Conservation (phyloP, 2,329 filamentous ascomycete species). For the Gliomastix tumulicola region DNA sequence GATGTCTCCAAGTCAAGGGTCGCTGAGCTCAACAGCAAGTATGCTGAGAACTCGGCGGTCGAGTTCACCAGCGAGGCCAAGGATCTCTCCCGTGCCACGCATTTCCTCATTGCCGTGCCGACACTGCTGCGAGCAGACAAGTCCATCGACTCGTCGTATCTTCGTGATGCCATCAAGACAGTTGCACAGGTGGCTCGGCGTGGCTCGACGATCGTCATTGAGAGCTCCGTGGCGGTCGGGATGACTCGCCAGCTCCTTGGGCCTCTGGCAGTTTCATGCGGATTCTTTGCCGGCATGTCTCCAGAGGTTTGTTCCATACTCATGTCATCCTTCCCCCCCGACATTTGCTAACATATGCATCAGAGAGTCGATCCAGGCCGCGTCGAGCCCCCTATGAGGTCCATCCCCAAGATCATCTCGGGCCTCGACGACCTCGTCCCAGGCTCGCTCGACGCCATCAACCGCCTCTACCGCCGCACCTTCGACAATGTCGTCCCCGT, state of each 20-base stretch:
- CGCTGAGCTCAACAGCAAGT: constrained; percentile 19
- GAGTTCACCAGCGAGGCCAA: constrained; percentile 28
- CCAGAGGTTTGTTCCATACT: constrained; percentile 24
- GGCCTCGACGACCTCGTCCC: constrained; percentile 39
- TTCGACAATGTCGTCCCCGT: constrained; percentile 42
- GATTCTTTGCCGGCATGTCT: constrained; percentile 42
- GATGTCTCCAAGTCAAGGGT: constrained; percentile 35
- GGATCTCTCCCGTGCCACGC: constrained; percentile 33
- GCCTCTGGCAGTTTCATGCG: constrained; percentile 30
- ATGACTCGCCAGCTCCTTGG: constrained; percentile 44
- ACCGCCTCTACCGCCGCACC: constrained; percentile 34
- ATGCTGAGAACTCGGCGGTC: constrained; percentile 16
- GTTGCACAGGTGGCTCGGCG: constrained; percentile 31
- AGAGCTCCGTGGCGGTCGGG: constrained; percentile 46
- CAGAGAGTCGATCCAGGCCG: constrained; percentile 42
- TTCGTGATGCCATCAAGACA: constrained; percentile 33
- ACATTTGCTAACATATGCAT: neutral
- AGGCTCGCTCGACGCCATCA: constrained; percentile 35
- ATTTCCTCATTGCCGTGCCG: constrained; percentile 47
- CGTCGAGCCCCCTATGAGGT: constrained; percentile 24
- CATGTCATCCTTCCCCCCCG: neutral
- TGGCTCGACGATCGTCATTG: constrained; percentile 41
- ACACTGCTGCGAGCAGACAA: constrained; percentile 39
- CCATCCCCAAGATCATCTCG: constrained; percentile 47
- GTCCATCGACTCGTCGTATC: constrained; percentile 38